Evolutionary conservation across 371 early-diverging fungal species (phyloP).

Genomic region (Ecytonucleospora hepatopenaei): DNA sequence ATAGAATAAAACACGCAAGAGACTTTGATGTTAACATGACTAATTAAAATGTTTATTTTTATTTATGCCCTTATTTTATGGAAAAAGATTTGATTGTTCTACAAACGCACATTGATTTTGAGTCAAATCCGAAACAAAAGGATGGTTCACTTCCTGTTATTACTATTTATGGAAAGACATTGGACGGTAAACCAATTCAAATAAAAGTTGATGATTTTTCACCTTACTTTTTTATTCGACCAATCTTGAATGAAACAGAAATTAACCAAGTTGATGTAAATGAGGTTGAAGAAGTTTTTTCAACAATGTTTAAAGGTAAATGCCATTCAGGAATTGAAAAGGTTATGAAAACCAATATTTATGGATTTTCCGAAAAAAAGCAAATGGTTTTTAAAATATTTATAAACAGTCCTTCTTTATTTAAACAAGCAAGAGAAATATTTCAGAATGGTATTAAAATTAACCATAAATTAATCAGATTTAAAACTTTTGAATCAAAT

Average conservation of each 20-base stretch:
- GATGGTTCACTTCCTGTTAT: constrained; percentile 28
- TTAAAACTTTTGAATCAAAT: constrained; percentile 74
- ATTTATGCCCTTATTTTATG: background rate
- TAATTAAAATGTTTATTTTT: background rate
- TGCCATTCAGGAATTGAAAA: constrained; percentile 60
- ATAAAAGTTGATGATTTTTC: constrained; percentile 78
- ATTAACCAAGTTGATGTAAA: constrained; percentile 60
- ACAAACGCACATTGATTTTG: constrained; percentile 47
- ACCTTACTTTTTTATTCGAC: constrained; percentile 79
- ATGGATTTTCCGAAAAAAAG: constrained; percentile 58
- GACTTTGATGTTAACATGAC: background rate
- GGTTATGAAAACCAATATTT: constrained; percentile 64
- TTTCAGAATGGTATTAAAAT: constrained; percentile 41
- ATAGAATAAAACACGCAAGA: constrained; percentile 63
- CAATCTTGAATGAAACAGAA: constrained; percentile 61
- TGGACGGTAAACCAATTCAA: constrained; percentile 69
- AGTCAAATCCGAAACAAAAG: constrained; percentile 7
- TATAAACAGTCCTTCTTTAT: constrained; percentile 55
- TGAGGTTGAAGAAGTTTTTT: constrained; percentile 7
- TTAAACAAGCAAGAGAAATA: constrained; percentile 52
- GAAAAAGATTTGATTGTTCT: constrained; percentile 42
- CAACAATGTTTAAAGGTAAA: constrained; percentile 28
- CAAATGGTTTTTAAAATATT: constrained; percentile 58
- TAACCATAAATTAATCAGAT: constrained; percentile 8
- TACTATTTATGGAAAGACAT: constrained; percentile 44